Conservation (phyloP, 768 basidiomycete genomes). For the Chiua virens region DNA sequence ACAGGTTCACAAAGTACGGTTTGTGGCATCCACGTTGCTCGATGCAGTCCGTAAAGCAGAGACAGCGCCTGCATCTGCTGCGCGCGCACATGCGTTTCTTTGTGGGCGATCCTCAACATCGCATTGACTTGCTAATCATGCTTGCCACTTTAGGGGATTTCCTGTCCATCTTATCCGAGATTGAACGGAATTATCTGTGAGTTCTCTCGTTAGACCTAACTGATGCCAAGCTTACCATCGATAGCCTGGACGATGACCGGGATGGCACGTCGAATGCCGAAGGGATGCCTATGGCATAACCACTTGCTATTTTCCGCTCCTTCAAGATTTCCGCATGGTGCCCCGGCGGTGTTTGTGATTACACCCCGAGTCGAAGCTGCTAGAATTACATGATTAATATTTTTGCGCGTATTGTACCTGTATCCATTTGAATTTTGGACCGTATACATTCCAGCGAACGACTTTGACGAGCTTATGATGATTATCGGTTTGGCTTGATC, state of each 20-base stretch:
- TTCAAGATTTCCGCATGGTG: neutral
- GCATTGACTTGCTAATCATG: neutral
- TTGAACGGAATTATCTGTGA: constrained; percentile 86
- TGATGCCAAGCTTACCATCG: constrained; percentile 30
- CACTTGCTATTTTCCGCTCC: neutral
- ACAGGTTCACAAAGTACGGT: constrained; percentile 89
- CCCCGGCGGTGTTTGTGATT: neutral
- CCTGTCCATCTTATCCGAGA: constrained; percentile 85
- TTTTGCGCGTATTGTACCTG: constrained; percentile 2
- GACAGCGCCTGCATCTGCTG: constrained; percentile 75
- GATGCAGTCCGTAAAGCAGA: constrained; percentile 83
- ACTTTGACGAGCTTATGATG: too few relatives aligned
- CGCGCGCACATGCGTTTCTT: constrained; percentile 83
- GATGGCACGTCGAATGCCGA: constrained; percentile 49
- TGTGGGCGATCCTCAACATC: constrained; percentile 46
- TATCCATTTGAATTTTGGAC: too few relatives aligned
- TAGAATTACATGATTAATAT: neutral
- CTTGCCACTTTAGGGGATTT: constrained; percentile 70
- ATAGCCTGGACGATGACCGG: constrained; percentile 47
- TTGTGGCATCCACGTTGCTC: constrained; percentile 86
- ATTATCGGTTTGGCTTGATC: constrained; percentile 2
- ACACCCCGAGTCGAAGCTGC: neutral
- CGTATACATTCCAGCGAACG: too few relatives aligned
- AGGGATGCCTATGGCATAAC: constrained; percentile 41
- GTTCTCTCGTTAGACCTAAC: constrained; percentile 24